A percentile compares a stretch with the other conserved stretches of the same genome.
Evolutionary conservation across 306 rosid genomes (phyloP).

Genomic region (Quercus cerris): DNA sequence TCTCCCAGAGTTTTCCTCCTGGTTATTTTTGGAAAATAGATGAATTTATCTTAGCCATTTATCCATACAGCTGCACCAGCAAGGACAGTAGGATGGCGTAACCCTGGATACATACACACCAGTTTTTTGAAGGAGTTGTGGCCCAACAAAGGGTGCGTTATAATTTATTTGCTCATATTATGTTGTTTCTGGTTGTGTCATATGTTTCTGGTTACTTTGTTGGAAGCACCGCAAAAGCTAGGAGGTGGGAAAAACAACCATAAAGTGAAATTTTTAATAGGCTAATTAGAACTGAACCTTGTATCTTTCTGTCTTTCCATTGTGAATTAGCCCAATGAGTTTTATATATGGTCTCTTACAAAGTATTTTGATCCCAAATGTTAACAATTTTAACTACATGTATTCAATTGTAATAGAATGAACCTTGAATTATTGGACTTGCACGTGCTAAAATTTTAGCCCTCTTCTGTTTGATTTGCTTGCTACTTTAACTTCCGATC

Average conservation of each 20-base stretch:
- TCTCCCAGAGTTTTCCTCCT: not conserved
- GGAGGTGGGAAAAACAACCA: too few relatives aligned
- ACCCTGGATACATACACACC: conserved; percentile 90
- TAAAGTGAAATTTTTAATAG: too few relatives aligned
- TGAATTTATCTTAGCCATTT: conserved; percentile 8
- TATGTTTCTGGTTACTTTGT: not conserved
- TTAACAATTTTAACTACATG: not conserved
- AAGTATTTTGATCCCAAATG: not conserved
- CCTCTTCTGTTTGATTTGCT: not conserved
- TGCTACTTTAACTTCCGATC: not conserved
- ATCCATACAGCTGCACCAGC: conserved; percentile 79
- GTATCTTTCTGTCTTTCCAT: too few relatives aligned
- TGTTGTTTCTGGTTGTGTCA: conserved; percentile 13
- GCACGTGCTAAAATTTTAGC: not conserved
- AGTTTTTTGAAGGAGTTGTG: conserved; percentile 81
- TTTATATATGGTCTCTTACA: too few relatives aligned
- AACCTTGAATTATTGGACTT: not conserved
- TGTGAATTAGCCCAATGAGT: too few relatives aligned
- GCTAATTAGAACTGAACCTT: too few relatives aligned
- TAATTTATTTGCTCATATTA: not conserved
- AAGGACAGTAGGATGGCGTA: conserved; percentile 92
- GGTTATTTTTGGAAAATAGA: not conserved
- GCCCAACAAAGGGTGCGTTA: conserved; percentile 69
- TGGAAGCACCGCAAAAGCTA: not conserved
- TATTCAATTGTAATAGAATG: not conserved